Percentiles rank a stretch among this genome's conserved stretches.
Conservation (phyloP, 2,329 filamentous ascomycete species). For the Podosphaera leucotricha region DNA sequence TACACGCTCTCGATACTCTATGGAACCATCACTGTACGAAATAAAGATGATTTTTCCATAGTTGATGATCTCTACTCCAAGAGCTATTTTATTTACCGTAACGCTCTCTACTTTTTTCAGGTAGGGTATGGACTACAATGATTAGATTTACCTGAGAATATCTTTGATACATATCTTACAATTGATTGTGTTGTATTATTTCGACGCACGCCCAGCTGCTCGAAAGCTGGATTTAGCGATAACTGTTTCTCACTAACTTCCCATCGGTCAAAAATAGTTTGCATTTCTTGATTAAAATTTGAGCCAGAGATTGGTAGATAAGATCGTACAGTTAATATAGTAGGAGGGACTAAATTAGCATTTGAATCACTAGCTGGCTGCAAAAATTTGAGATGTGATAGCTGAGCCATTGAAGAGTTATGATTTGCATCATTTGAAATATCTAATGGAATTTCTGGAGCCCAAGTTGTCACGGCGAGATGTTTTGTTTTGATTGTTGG, state of each 20-base stretch:
- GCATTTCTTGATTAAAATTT: constrained; percentile 36
- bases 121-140: constrained; percentile 18
- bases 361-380: constrained; percentile 37
- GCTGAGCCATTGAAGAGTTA: constrained; percentile 29
- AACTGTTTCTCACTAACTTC: constrained; percentile 44
- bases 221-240: constrained; percentile 50
- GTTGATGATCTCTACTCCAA: constrained; percentile 44
- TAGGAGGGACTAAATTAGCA: constrained; percentile 21
- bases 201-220: constrained; percentile 45
- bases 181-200: constrained; percentile 20
- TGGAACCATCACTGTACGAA: constrained; percentile 53
- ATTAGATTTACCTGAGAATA: not conserved
- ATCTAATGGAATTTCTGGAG: constrained; percentile 8
- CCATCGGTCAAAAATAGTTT: constrained; percentile 67
- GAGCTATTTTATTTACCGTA: constrained; percentile 42
- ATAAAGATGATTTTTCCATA: constrained; percentile 51
- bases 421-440: constrained; percentile 19
- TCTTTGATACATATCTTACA: constrained; percentile 6
- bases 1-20: constrained; percentile 57
- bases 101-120: constrained; percentile 46
- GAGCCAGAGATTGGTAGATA: constrained; percentile 27
- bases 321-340: constrained; percentile 52
- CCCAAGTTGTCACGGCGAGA: constrained; percentile 32
- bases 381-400: constrained; percentile 56
- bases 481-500: constrained; percentile 31